A percentile compares a stretch with the other conserved stretches of the same genome.
phyloP scores from a whole-genome alignment of 129 eudicot species.

The Smallanthus sonchifolius region DNA sequence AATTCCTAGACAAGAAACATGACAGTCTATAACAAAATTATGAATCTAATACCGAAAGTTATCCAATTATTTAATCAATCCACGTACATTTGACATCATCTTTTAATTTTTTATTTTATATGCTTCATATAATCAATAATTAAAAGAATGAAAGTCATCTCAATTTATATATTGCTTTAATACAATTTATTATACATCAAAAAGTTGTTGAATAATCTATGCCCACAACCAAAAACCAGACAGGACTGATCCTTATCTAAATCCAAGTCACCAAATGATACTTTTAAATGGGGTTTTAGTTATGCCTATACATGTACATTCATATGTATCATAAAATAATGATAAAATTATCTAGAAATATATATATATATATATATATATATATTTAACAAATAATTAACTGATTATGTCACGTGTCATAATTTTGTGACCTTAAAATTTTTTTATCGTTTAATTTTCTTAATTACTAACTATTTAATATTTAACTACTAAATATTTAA shows the following conservation, averaged over 20 bases:
- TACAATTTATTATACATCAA: not conserved
- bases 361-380: too few species aligned
- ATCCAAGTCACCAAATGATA: slow-evolving; percentile 14
- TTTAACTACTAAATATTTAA: too few species aligned
- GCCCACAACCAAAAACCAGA: slow-evolving; percentile 24
- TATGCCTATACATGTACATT: not conserved
- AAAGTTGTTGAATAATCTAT: not conserved
- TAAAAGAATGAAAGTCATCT: slow-evolving; percentile 9
- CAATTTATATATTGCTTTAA: not conserved
- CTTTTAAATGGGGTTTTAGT: not conserved
- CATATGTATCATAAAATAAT: too few species aligned
- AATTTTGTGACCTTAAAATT: too few species aligned
- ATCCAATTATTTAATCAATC: slow-evolving; percentile 18
- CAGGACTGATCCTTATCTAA: slow-evolving; percentile 24
- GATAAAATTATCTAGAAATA: too few species aligned
- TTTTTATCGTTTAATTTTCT: too few species aligned
- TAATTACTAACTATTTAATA: too few species aligned
- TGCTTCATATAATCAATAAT: not conserved
- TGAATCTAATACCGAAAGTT: slow-evolving; percentile 22
- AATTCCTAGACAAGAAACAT: not conserved
- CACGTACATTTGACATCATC: slow-evolving; percentile 16
- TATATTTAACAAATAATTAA: too few species aligned
- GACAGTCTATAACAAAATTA: slow-evolving; percentile 25
- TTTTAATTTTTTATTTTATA: not conserved
- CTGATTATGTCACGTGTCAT: too few species aligned